A percentile compares a stretch with the other conserved stretches of the same genome.
phyloP scores from a whole-genome alignment of 2,329 filamentous ascomycete species.

The Verticillium zaregamsianum region DNA sequence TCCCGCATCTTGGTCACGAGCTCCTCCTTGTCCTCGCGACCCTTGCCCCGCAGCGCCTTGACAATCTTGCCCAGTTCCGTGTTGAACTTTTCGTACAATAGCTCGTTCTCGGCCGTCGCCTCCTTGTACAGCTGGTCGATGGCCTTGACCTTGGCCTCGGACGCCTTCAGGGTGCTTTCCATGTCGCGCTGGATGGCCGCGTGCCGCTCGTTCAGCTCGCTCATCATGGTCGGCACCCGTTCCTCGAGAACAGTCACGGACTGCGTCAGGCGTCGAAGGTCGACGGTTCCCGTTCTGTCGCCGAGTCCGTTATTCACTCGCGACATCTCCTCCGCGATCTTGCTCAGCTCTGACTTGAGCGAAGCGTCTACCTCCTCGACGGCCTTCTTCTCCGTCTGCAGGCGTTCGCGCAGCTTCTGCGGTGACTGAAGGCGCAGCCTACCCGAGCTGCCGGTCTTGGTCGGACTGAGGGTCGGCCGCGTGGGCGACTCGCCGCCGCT shows the following conservation, averaged over 20 bases:
- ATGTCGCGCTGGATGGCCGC: slow-evolving; percentile 65
- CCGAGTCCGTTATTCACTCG: slow-evolving; percentile 39
- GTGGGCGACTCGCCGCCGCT: slow-evolving; percentile 19
- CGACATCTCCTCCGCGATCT: slow-evolving; percentile 77
- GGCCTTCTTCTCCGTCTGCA: slow-evolving; percentile 75
- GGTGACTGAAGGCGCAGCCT: slow-evolving; percentile 67
- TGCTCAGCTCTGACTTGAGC: slow-evolving; percentile 70
- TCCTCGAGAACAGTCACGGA: slow-evolving; percentile 65
- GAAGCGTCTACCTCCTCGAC: slow-evolving; percentile 66
- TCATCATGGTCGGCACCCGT: slow-evolving; percentile 55
- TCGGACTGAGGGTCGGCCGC: slow-evolving; percentile 28
- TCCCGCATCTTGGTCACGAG: slow-evolving; percentile 68
- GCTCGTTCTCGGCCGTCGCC: slow-evolving; percentile 83
- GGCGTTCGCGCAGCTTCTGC: slow-evolving; percentile 76
- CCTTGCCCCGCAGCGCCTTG: slow-evolving; percentile 66
- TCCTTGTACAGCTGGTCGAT: slow-evolving; percentile 89
- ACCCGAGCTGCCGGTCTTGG: slow-evolving; percentile 34
- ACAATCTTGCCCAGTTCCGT: slow-evolving; percentile 82
- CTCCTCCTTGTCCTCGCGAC: slow-evolving; percentile 75
- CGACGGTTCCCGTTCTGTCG: slow-evolving; percentile 30
- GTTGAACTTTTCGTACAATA: slow-evolving; percentile 89
- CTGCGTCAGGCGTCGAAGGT: slow-evolving; percentile 46
- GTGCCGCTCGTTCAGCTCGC: slow-evolving; percentile 58
- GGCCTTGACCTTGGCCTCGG: slow-evolving; percentile 73
- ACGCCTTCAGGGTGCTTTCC: slow-evolving; percentile 65